Base-by-base conservation (phyloP, 176 grass and related monocot genomes). In the Cenchrus americanus region DNA sequence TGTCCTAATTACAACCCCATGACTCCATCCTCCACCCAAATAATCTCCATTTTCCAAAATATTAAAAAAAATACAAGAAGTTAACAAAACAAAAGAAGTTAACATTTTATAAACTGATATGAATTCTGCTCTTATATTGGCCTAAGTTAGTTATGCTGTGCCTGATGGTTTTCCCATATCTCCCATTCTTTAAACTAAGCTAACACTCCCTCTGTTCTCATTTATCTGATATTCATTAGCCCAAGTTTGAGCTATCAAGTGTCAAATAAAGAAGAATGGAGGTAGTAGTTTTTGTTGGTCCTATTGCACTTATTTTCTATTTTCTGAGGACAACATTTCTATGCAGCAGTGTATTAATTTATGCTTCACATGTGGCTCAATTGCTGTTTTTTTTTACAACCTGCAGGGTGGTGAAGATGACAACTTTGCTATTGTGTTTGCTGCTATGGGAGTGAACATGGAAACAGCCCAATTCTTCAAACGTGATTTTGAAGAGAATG, bases 391-490 rank as follows among this genome's bases (percentile, higher is more conserved):
- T 62, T 62, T 62, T 19, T 26, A 52, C 73, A 68, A 83, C 10
- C 22, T 80, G 61, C 71, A 99, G 91, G 74, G 75, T 81, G 93
- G 93, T 79, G 96, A 91, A 88, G 96, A 99, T 1, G 96, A 99
- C 69, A 99, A 99, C 69, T 99, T 99, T 69, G 96, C 96, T 79
- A 99, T 99, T 43, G 96, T 99, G n/a, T 99, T 99, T 94, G 96
- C 96, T n/a, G 96, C 96, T 80, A 99, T 99, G 96, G 96, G 96
- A 86, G 96, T 99, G 42, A 99, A 99, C 72, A 99, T 99, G 96
- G 96, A 99, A 90, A 99, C 96, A 52, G 96, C 96, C 21, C 93
- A 96, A 79, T 99, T 99, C 83, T 99, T 99, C 81, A 99, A 99
- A 83, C 96, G 96, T 76, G 96, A 99, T 91, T 99, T 99, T 84